Conservation (phyloP, 495 filamentous ascomycete species). For the Xylaria longipes region DNA sequence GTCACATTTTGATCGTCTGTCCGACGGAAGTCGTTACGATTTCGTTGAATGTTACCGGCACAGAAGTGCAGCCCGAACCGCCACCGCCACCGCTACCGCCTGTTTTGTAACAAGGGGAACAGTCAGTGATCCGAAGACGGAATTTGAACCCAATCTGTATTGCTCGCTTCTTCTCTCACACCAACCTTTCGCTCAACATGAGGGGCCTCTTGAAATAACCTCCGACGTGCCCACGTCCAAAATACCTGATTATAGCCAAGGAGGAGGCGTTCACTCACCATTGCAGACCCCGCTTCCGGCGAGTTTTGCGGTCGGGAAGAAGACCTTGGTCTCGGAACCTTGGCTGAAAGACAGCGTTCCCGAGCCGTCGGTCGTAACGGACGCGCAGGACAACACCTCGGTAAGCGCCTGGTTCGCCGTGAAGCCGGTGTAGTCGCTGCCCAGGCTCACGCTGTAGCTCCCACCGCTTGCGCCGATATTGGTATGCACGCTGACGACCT, state of each 20-base stretch:
- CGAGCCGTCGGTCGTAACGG: constrained; percentile 48
- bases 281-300: constrained; percentile 48
- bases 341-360: constrained; percentile 54
- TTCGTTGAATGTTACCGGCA: constrained; percentile 22
- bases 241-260: background rate
- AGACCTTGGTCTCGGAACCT: constrained; percentile 58
- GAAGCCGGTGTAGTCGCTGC: constrained; percentile 48
- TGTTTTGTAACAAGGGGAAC: background rate
- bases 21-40: constrained; percentile 16
- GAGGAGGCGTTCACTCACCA: constrained; percentile 14
- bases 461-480: constrained; percentile 60
- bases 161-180: background rate
- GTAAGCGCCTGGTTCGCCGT: constrained; percentile 44
- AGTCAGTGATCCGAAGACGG: constrained; percentile 2
- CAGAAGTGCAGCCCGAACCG: constrained; percentile 1
- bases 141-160: background rate
- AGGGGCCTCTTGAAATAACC: background rate
- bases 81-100: background rate
- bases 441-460: constrained; percentile 55
- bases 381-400: constrained; percentile 59
- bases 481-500: constrained; percentile 66
- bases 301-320: constrained; percentile 49
- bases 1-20: constrained; percentile 25
- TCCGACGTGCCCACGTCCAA: background rate
- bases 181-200: background rate